Conservation (phyloP, 768 basidiomycete genomes). For the Pholiota microspora region DNA sequence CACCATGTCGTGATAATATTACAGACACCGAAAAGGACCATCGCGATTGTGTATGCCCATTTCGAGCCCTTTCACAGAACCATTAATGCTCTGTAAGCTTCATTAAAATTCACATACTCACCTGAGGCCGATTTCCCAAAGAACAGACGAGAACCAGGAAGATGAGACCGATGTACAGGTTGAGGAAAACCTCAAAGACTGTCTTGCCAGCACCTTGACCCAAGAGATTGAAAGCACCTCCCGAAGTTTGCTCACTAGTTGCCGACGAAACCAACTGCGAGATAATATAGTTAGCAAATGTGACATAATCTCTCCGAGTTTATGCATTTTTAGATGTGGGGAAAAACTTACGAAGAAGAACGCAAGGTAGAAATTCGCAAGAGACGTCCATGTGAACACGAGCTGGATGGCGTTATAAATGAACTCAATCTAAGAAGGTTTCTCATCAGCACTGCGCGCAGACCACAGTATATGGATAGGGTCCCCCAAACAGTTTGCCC, state of each 20-base stretch:
- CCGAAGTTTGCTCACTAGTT: constrained; percentile 46
- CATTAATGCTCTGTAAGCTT: not conserved
- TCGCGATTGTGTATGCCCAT: constrained; percentile 76
- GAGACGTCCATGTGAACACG: constrained; percentile 90
- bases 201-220: constrained; percentile 65
- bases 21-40: constrained; percentile 76
- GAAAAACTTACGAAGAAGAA: constrained; percentile 80
- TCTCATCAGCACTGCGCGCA: constrained; percentile 1
- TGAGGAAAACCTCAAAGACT: constrained; percentile 74
- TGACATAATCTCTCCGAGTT: not conserved
- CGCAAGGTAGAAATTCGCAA: constrained; percentile 92
- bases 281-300: not conserved
- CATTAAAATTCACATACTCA: constrained; percentile 14
- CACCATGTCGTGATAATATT: constrained; percentile 84
- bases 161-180: constrained; percentile 82
- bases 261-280: constrained; percentile 80
- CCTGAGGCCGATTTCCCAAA: constrained; percentile 86
- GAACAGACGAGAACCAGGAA: constrained; percentile 85
- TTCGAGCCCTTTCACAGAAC: constrained; percentile 62
- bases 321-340: not conserved
- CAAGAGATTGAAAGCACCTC: constrained; percentile 84
- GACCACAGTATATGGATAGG: not conserved
- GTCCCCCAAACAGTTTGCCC: not conserved
- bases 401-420: constrained; percentile 90
- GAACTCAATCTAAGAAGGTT: constrained; percentile 68